phyloP scores from a whole-genome alignment of 805 yeast genomes.

The Candida peoriensis region DNA sequence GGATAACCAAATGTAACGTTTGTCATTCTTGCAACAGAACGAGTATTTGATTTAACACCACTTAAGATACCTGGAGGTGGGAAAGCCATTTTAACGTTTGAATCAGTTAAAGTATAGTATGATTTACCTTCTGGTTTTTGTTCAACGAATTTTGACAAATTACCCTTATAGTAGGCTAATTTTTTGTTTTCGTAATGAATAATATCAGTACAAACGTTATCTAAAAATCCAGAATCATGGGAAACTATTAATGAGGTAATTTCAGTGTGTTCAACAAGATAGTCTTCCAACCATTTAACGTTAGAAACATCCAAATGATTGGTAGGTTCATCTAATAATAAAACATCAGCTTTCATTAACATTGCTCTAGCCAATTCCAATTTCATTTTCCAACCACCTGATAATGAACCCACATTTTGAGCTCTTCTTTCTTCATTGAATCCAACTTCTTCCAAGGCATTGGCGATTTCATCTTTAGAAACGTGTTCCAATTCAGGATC shows the following conservation, averaged over 20 bases:
- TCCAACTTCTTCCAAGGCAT: constrained; percentile 80
- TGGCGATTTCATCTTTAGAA: constrained; percentile 64
- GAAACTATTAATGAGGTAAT: constrained; percentile 95
- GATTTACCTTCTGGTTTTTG: constrained; percentile 95
- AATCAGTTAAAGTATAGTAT: constrained; percentile 88
- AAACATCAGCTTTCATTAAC: constrained; percentile 94
- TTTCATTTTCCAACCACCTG: constrained; percentile 99
- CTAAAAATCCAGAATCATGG: constrained; percentile 96
- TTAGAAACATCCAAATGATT: constrained; percentile 94
- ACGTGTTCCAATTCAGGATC: constrained; percentile 75
- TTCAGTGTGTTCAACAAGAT: constrained; percentile 72
- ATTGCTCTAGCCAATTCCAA: constrained; percentile 97
- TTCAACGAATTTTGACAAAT: constrained; percentile 85
- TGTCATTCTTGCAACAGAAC: constrained; percentile 86
- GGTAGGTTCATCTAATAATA: constrained; percentile 95
- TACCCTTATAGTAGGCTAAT: constrained; percentile 93
- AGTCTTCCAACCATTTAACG: constrained; percentile 91
- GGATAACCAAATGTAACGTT: constrained; percentile 88
- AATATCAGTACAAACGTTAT: constrained; percentile 92
- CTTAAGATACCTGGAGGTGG: constrained; percentile 97
- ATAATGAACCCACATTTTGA: constrained; percentile 88
- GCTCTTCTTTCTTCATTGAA: constrained; percentile 85
- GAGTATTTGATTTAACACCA: constrained; percentile 93
- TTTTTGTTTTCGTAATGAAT: constrained; percentile 95
- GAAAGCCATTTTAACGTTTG: constrained; percentile 93